These are phyloP conservation scores for Berkeleyomyces basicola DNA, from an alignment of 2,329 filamentous ascomycete species.

Conservation along the genomic window DNA sequence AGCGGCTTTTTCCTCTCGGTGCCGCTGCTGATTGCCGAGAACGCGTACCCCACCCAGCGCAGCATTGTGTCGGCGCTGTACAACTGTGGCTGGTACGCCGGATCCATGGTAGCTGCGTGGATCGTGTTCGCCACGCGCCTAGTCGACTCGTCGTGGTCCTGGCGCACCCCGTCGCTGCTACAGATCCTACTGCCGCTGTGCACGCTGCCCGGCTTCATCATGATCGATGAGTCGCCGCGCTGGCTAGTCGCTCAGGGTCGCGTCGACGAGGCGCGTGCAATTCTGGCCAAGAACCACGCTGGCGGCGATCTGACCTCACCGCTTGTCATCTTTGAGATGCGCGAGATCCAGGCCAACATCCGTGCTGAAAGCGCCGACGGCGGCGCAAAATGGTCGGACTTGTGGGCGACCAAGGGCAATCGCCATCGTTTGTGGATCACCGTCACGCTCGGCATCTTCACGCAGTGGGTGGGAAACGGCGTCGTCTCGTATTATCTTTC, in stretches of 20 bases:
- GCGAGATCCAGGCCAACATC: conserved; percentile 42
- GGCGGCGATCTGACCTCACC: conserved; percentile 33
- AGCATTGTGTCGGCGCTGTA: conserved; percentile 43
- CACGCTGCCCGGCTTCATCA: conserved; percentile 20
- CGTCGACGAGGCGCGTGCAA: conserved; percentile 19
- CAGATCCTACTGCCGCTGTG: conserved; percentile 26
- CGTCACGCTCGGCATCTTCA: conserved; percentile 34
- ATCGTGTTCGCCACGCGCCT: conserved; percentile 26
- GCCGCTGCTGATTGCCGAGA: conserved; percentile 47
- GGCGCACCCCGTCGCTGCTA: conserved; percentile 26
- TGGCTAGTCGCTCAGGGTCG: conserved; percentile 21
- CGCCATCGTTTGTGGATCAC: conserved; percentile 33
- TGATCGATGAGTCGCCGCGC: conserved; percentile 21
- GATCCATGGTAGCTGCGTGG: conserved; percentile 30
- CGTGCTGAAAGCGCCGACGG: conserved; percentile 37
- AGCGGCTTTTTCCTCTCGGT: conserved; percentile 40
- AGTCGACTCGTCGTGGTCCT: conserved; percentile 21
- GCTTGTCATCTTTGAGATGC: conserved; percentile 41
- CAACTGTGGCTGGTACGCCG: conserved; percentile 29
- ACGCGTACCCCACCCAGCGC: conserved; percentile 45
- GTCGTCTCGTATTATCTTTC: conserved; percentile 33
- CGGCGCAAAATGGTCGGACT: conserved; percentile 32
- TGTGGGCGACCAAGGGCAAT: conserved; percentile 34
- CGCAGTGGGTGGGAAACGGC: conserved; percentile 36
- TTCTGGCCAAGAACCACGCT: conserved; percentile 30